A percentile compares a stretch with the other conserved stretches of the same genome.
Evolutionary conservation across 164 flowering plant genomes (phyloP).

Genomic region (Buxus sempervirens): DNA sequence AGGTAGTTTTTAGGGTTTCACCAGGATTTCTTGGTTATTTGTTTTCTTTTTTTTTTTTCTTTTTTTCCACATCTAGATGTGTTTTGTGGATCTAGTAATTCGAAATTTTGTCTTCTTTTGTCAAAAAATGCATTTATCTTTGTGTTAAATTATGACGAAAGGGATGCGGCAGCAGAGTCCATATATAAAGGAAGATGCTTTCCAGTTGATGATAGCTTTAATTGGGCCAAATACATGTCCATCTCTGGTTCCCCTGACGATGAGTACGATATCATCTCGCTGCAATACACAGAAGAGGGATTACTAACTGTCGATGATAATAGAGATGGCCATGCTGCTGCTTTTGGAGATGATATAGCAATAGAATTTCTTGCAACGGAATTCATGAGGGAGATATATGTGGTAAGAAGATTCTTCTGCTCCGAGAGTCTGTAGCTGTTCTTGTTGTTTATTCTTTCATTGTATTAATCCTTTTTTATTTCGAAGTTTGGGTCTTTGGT

Average conservation of each 20-base stretch:
- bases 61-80: neutral
- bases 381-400: conserved; percentile 86
- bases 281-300: conserved; percentile 93
- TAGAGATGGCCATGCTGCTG: conserved; percentile 80
- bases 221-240: conserved; percentile 96
- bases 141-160: conserved; percentile 29
- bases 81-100: neutral
- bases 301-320: conserved; percentile 84
- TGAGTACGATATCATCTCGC: conserved; percentile 75
- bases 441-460: neutral
- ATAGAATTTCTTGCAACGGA: conserved; percentile 87
- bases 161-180: conserved; percentile 87
- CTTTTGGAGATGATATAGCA: conserved; percentile 96
- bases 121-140: neutral
- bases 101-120: too few species aligned
- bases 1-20: conserved; percentile 41
- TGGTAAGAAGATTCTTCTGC: conserved; percentile 44
- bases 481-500: too few species aligned
- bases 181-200: conserved; percentile 87
- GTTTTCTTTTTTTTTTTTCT: neutral
- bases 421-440: neutral
- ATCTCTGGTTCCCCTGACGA: conserved; percentile 77
- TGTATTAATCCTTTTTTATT: too few species aligned
- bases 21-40: neutral
- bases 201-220: conserved; percentile 65